Percentiles rank a stretch among this genome's conserved stretches.
These are phyloP conservation scores for Colletotrichum lupini DNA, from an alignment of 2,329 filamentous ascomycete genomes.

Conservation along the genomic window DNA sequence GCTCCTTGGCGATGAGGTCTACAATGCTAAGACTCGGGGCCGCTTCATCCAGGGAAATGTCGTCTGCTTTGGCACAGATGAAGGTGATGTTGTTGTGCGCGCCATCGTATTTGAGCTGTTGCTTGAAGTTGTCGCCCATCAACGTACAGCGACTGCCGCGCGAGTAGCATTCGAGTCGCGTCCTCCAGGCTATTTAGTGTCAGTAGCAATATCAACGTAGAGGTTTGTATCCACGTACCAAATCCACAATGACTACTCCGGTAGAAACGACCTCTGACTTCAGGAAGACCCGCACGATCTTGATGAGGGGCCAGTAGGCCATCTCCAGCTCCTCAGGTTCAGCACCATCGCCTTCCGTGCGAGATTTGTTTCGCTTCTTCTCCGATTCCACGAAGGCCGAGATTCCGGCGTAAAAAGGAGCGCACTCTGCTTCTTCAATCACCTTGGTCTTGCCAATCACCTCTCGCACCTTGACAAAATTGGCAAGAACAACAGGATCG, in stretches of 20 bases:
- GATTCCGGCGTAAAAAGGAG: slow-evolving; percentile 3
- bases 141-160: slow-evolving; percentile 66
- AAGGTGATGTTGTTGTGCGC: slow-evolving; percentile 66
- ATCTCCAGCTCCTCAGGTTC: slow-evolving; percentile 15
- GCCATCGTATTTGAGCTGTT: slow-evolving; percentile 69
- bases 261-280: slow-evolving; percentile 47
- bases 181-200: slow-evolving; percentile 57
- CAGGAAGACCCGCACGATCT: slow-evolving; percentile 56
- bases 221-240: slow-evolving; percentile 49
- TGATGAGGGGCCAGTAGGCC: slow-evolving; percentile 63
- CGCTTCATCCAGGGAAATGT: slow-evolving; percentile 56
- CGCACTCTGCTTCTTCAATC: slow-evolving; percentile 3
- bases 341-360: background rate
- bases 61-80: slow-evolving; percentile 72
- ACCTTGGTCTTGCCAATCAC: background rate
- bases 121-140: slow-evolving; percentile 66
- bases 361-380: background rate
- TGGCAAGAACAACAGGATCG: background rate
- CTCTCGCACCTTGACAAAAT: background rate
- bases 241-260: slow-evolving; percentile 54
- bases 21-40: slow-evolving; percentile 45
- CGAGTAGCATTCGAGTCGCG: slow-evolving; percentile 71
- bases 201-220: slow-evolving; percentile 1
- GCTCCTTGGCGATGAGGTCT: background rate
- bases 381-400: slow-evolving; percentile 22